phyloP scores from a whole-genome alignment of 2,329 filamentous ascomycete genomes.

The Laburnicola sp. region DNA sequence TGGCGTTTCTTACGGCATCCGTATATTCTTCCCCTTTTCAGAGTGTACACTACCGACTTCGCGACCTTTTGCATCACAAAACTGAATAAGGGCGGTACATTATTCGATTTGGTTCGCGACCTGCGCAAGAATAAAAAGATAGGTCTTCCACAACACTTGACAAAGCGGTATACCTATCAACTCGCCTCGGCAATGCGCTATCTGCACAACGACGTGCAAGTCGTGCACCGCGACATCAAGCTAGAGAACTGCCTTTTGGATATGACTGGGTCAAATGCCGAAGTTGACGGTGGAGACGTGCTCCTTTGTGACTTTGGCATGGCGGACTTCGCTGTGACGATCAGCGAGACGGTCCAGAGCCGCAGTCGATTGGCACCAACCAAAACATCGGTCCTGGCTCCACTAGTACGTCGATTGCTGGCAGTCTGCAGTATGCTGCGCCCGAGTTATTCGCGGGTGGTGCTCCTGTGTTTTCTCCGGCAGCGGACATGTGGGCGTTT shows the following conservation, averaged over 20 bases:
- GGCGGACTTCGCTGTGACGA: conserved; percentile 67
- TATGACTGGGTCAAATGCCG: conserved; percentile 53
- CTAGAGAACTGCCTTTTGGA: conserved; percentile 70
- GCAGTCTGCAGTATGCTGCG: conserved; percentile 61
- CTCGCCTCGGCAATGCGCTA: conserved; percentile 67
- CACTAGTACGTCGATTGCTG: conserved; percentile 61
- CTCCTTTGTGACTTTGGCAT: conserved; percentile 71
- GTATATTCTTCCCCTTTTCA: conserved; percentile 64
- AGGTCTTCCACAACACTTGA: conserved; percentile 56
- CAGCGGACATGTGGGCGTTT: conserved; percentile 69
- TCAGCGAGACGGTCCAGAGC: conserved; percentile 54
- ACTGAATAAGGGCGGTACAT: conserved; percentile 64
- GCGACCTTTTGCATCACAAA: conserved; percentile 72
- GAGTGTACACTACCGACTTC: conserved; percentile 67
- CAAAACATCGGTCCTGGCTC: conserved; percentile 58
- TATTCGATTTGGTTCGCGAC: conserved; percentile 64
- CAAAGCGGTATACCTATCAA: conserved; percentile 64
- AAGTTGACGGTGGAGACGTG: conserved; percentile 57
- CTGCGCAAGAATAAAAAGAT: conserved; percentile 49
- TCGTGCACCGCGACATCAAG: conserved; percentile 70
- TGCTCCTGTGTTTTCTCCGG: conserved; percentile 52
- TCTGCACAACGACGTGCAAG: conserved; percentile 66
- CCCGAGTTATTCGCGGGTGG: conserved; percentile 52
- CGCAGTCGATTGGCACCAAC: conserved; percentile 47
- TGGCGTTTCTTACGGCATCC: conserved; percentile 67